These are phyloP conservation scores for Luzula sylvatica DNA, from an alignment of 176 grass and related monocot species.

Conservation along the genomic window DNA sequence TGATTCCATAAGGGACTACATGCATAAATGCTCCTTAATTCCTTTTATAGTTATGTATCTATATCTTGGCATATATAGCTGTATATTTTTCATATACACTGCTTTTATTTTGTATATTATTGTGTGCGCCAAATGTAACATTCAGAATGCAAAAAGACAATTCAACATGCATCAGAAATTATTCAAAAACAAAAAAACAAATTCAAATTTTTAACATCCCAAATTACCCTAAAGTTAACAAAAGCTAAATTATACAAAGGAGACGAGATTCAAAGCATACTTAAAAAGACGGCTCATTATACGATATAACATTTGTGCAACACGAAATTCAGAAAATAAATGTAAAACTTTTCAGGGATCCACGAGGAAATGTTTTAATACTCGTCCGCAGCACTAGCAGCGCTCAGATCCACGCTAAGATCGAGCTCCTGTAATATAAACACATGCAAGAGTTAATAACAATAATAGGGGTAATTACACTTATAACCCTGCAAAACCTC, in stretches of 20 bases:
- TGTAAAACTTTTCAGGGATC: conserved; percentile 12
- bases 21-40: too few relatives aligned
- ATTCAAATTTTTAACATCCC: conserved; percentile 1
- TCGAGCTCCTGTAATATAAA: conserved; percentile 38
- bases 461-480: neutral
- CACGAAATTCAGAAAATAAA: conserved; percentile 11
- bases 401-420: conserved; percentile 79
- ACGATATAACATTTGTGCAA: conserved; percentile 5
- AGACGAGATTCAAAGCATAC: conserved; percentile 9
- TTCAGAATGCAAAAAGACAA: neutral
- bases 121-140: neutral
- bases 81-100: too few relatives aligned
- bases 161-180: neutral
- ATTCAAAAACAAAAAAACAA: too few relatives aligned
- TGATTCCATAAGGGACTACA: too few relatives aligned
- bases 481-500: too few relatives aligned
- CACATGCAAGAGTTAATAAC: conserved; percentile 12
- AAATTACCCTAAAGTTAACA: conserved; percentile 12
- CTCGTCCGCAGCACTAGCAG: conserved; percentile 74
- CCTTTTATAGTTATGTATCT: too few relatives aligned
- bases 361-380: conserved; percentile 31
- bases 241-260: conserved; percentile 8
- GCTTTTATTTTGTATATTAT: neutral
- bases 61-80: too few relatives aligned
- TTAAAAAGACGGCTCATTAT: neutral